Evolutionary conservation across 495 filamentous ascomycete species (phyloP).

Genomic region (Pyrenula massariospora): DNA sequence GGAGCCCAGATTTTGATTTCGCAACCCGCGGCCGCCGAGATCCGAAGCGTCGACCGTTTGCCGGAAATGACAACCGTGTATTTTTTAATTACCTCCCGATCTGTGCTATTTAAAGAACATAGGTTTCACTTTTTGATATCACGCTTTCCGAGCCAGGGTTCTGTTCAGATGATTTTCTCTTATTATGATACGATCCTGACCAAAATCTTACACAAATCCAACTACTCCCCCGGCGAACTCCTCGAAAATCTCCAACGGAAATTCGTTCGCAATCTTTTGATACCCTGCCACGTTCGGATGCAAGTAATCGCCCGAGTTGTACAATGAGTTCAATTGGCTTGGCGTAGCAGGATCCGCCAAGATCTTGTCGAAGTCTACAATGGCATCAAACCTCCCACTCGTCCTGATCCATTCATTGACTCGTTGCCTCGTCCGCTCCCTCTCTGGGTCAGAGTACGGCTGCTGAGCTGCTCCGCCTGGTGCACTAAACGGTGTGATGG

Average conservation of each 20-base stretch:
- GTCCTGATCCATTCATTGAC: slow-evolving; percentile 54
- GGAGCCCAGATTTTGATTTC: too few relatives aligned
- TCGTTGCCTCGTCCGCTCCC: slow-evolving; percentile 43
- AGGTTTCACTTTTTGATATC: too few relatives aligned
- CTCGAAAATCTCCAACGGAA: slow-evolving; percentile 45
- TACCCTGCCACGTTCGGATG: slow-evolving; percentile 60
- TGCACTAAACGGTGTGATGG: slow-evolving; percentile 57
- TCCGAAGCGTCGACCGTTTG: too few relatives aligned
- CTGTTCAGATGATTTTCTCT: too few relatives aligned
- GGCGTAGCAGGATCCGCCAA: slow-evolving; percentile 37
- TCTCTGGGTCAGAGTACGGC: slow-evolving; percentile 39
- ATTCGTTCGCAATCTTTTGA: slow-evolving; percentile 46
- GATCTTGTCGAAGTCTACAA: slow-evolving; percentile 52
- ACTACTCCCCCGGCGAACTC: slow-evolving; percentile 14
- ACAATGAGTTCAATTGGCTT: slow-evolving; percentile 31
- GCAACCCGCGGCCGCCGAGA: too few relatives aligned
- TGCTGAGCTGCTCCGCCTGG: slow-evolving; percentile 10
- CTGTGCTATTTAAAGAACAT: too few relatives aligned
- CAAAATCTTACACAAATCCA: neutral
- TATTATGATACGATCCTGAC: too few relatives aligned
- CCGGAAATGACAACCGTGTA: too few relatives aligned
- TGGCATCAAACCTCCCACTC: slow-evolving; percentile 44
- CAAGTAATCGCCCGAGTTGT: slow-evolving; percentile 57
- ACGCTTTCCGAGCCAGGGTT: too few relatives aligned
- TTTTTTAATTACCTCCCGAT: too few relatives aligned